Evolutionary conservation across 2,329 filamentous ascomycete species (phyloP).

Genomic region (Aspergillus brasiliensis): DNA sequence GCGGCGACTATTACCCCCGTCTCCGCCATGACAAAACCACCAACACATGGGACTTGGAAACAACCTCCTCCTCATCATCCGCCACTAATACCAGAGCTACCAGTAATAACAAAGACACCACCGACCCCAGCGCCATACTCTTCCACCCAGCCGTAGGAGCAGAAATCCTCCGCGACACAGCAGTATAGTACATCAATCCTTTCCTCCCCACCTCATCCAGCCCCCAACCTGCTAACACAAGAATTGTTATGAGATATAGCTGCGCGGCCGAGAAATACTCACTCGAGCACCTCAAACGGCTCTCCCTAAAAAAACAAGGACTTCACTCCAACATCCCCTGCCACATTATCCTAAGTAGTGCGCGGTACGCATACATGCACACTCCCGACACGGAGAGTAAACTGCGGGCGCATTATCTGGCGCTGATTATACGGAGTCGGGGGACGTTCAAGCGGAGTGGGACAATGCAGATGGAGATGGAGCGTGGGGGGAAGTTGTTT

Average conservation of each 20-base stretch:
- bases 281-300: conserved; percentile 78
- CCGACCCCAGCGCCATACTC: conserved; percentile 64
- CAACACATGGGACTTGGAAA: conserved; percentile 81
- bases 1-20: conserved; percentile 88
- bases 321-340: conserved; percentile 82
- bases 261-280: conserved; percentile 85
- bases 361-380: conserved; percentile 85
- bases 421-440: conserved; percentile 85
- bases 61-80: conserved; percentile 25
- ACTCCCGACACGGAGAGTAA: conserved; percentile 91
- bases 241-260: conserved; percentile 30
- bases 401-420: conserved; percentile 85
- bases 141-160: conserved; percentile 66
- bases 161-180: conserved; percentile 80
- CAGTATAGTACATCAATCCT: conserved; percentile 67
- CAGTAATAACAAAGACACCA: conserved; percentile 48
- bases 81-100: background rate
- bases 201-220: background rate
- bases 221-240: background rate
- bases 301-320: conserved; percentile 85
- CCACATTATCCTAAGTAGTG: conserved; percentile 80
- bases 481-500: conserved; percentile 80
- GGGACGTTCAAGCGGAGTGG: conserved; percentile 90
- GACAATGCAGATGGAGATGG: conserved; percentile 96
- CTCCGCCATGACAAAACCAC: conserved; percentile 79